Conservation (phyloP, 495 filamentous ascomycete genomes). For the Pseudomonodictys pantanalensis region DNA sequence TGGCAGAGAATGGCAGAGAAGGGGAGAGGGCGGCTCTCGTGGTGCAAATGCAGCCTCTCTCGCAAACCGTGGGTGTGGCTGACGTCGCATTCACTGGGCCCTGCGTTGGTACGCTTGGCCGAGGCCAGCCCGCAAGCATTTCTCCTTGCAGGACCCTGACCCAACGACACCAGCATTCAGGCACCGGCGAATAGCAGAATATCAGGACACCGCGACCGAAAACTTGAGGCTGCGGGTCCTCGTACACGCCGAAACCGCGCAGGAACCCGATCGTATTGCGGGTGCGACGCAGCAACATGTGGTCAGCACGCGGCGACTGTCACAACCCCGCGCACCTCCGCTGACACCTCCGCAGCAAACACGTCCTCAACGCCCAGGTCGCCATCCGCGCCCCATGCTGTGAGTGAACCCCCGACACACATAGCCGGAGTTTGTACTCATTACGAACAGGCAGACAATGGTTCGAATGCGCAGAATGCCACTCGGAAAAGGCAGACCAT, state of each 20-base stretch:
- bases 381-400: conserved; percentile 94
- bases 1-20: not conserved
- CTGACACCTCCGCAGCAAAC: conserved; percentile 60
- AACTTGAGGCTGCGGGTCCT: not conserved
- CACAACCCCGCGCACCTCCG: conserved; percentile 27
- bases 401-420: conserved; percentile 45
- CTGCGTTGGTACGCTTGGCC: not conserved
- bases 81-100: conserved; percentile 5
- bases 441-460: conserved; percentile 72
- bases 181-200: no score
- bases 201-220: no score
- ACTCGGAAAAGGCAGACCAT: conserved; percentile 73
- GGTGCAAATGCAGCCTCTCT: not conserved
- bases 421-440: not conserved
- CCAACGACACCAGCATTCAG: no score
- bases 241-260: not conserved
- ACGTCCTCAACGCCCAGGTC: conserved; percentile 97
- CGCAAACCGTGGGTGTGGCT: conserved; percentile 5
- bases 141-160: no score
- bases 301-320: conserved; percentile 17
- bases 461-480: conserved; percentile 98
- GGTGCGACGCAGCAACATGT: conserved; percentile 9
- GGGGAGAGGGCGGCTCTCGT: not conserved
- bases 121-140: not conserved
- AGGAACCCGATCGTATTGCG: no score